Conservation (phyloP, 495 filamentous ascomycete species). For the Penicillium maclennaniae region DNA sequence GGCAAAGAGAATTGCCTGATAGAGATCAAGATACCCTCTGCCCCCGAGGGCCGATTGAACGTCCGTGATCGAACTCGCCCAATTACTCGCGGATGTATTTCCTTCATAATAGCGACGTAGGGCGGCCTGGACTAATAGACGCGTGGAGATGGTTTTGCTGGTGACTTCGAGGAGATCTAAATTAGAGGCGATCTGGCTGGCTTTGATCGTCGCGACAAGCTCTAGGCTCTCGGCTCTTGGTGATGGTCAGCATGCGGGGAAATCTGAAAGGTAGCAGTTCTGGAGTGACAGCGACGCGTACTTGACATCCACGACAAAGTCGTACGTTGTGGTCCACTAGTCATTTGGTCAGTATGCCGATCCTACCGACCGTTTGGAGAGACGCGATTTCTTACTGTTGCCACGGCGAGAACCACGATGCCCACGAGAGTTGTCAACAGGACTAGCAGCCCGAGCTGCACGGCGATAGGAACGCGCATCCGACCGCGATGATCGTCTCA, state of each 20-base stretch:
- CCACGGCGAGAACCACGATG: constrained; percentile 60
- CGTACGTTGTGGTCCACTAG: constrained; percentile 69
- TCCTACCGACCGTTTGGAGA: background rate
- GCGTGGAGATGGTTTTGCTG: constrained; percentile 61
- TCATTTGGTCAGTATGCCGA: constrained; percentile 13
- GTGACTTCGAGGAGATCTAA: constrained; percentile 69
- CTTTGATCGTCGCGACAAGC: constrained; percentile 80
- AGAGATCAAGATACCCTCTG: constrained; percentile 39
- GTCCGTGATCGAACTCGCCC: constrained; percentile 53
- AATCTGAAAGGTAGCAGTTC: background rate
- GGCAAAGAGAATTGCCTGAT: constrained; percentile 66
- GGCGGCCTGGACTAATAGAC: constrained; percentile 61
- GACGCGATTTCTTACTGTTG: constrained; percentile 46
- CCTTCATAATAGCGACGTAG: constrained; percentile 59
- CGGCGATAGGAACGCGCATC: constrained; percentile 80
- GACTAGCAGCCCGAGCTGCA: constrained; percentile 75
- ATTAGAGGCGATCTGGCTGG: constrained; percentile 71
- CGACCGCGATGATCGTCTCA: constrained; percentile 6
- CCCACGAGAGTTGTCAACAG: constrained; percentile 64
- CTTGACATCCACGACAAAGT: constrained; percentile 65
- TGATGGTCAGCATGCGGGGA: background rate
- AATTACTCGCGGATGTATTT: constrained; percentile 51
- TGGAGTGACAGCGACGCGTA: constrained; percentile 24
- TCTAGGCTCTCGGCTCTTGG: constrained; percentile 53
- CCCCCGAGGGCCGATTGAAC: constrained; percentile 58